These are phyloP conservation scores for Populus tomentosa DNA, from an alignment of 441 rosid species.

Conservation along the genomic window DNA sequence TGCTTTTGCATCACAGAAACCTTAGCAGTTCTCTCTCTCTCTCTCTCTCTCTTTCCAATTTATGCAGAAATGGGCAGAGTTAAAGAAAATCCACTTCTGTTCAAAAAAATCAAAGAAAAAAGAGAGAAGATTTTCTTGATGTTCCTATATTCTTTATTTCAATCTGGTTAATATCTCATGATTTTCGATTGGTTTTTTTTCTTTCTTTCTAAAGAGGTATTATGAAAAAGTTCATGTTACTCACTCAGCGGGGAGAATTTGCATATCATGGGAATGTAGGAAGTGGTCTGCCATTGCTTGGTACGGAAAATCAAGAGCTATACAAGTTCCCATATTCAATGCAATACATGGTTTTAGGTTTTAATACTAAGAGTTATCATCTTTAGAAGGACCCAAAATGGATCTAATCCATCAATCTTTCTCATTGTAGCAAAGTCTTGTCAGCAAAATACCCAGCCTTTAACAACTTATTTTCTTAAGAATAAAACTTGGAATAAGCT, in stretches of 20 bases:
- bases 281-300: neutral
- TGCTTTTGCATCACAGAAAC: neutral
- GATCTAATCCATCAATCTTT: neutral
- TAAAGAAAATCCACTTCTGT: neutral
- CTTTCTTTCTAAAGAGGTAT: neutral
- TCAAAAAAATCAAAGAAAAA: too few relatives aligned
- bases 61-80: neutral
- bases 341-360: neutral
- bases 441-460: constrained; percentile 11
- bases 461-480: constrained; percentile 11
- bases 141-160: neutral
- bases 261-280: neutral
- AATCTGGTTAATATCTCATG: neutral
- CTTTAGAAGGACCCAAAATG: neutral
- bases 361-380: neutral
- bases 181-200: too few relatives aligned
- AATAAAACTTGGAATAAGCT: constrained; percentile 14
- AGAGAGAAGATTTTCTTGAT: neutral
- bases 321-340: neutral
- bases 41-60: neutral
- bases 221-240: neutral
- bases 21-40: neutral
- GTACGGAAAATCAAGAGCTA: neutral
- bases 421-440: neutral
- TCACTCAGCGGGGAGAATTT: neutral